phyloP scores from a whole-genome alignment of 2,329 filamentous ascomycete genomes.

The Aspergillus sp. region DNA sequence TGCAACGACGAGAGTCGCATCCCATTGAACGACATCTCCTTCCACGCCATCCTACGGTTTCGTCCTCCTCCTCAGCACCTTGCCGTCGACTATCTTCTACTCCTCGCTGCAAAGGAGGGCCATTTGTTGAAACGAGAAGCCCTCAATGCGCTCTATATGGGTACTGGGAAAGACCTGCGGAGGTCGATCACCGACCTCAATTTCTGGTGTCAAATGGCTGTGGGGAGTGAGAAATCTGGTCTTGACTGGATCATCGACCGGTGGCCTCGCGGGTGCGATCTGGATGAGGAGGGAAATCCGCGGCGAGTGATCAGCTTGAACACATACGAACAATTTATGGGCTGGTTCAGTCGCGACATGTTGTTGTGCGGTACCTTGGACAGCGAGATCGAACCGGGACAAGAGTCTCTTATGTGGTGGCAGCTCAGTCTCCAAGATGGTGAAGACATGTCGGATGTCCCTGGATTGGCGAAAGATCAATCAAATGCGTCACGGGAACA shows the following conservation, averaged over 20 bases:
- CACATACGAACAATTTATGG: conserved; percentile 78
- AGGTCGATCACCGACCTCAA: conserved; percentile 80
- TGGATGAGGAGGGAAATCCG: conserved; percentile 65
- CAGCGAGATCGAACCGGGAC: conserved; percentile 62
- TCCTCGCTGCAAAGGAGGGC: conserved; percentile 84
- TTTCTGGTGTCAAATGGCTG: conserved; percentile 95
- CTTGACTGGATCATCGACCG: conserved; percentile 84
- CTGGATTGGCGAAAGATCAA: conserved; percentile 25
- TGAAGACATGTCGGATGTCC: conserved; percentile 45
- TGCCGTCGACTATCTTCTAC: conserved; percentile 75
- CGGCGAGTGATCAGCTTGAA: conserved; percentile 77
- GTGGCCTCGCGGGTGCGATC: conserved; percentile 70
- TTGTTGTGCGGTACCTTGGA: conserved; percentile 41
- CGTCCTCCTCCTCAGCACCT: conserved; percentile 63
- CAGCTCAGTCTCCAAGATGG: conserved; percentile 62
- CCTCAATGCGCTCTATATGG: conserved; percentile 67
- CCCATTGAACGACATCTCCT: conserved; percentile 68
- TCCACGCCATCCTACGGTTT: conserved; percentile 84
- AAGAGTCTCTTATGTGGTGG: conserved; percentile 69
- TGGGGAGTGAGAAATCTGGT: conserved; percentile 84
- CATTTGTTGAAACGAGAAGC: conserved; percentile 71
- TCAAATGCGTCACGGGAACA: conserved; percentile 16
- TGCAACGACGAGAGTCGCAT: conserved; percentile 90
- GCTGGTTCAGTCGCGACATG: conserved; percentile 66
- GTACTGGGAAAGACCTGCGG: conserved; percentile 70